These are phyloP conservation scores for Cladophialophora psammophila DNA, from an alignment of 2,329 filamentous ascomycete genomes.

Conservation along the genomic window DNA sequence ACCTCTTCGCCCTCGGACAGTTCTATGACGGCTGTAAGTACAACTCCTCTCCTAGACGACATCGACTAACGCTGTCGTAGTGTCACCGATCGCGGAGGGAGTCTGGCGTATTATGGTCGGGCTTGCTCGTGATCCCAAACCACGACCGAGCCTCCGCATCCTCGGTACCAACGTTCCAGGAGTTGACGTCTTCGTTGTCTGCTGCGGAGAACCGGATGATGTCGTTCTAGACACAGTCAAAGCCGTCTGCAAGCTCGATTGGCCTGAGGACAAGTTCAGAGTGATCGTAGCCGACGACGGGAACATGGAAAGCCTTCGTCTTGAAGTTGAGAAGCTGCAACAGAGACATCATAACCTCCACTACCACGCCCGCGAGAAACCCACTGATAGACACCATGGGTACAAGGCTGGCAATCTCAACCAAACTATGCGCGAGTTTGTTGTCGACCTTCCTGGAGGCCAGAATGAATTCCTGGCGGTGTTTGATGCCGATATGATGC, in stretches of 20 bases:
- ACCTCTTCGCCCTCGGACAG: conserved; percentile 27
- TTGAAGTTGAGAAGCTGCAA: conserved; percentile 46
- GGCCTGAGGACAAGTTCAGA: conserved; percentile 59
- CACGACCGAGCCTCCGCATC: conserved; percentile 37
- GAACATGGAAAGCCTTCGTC: conserved; percentile 47
- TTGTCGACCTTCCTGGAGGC: conserved; percentile 56
- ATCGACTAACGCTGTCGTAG: conserved; percentile 17
- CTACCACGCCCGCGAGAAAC: conserved; percentile 53
- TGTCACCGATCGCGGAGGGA: conserved; percentile 24
- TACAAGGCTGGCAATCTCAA: conserved; percentile 56
- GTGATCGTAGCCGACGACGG: conserved; percentile 63
- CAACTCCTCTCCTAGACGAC: background rate
- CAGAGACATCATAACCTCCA: conserved; percentile 48
- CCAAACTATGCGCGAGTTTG: conserved; percentile 41
- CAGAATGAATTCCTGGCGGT: conserved; percentile 66
- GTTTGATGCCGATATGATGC: conserved; percentile 70
- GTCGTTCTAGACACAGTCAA: conserved; percentile 63
- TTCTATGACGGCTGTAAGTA: conserved; percentile 29
- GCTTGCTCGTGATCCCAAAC: conserved; percentile 61
- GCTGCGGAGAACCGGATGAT: conserved; percentile 64
- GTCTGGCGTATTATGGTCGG: conserved; percentile 25
- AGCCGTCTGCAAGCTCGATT: conserved; percentile 61
- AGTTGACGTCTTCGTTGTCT: conserved; percentile 64
- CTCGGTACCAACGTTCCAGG: conserved; percentile 56
- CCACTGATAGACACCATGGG: conserved; percentile 48